Evolutionary conservation across 208 protist species (phyloP), one percentile per base, ranked within the genome.

Genomic region (Balamuthia mandrillaris): DNA sequence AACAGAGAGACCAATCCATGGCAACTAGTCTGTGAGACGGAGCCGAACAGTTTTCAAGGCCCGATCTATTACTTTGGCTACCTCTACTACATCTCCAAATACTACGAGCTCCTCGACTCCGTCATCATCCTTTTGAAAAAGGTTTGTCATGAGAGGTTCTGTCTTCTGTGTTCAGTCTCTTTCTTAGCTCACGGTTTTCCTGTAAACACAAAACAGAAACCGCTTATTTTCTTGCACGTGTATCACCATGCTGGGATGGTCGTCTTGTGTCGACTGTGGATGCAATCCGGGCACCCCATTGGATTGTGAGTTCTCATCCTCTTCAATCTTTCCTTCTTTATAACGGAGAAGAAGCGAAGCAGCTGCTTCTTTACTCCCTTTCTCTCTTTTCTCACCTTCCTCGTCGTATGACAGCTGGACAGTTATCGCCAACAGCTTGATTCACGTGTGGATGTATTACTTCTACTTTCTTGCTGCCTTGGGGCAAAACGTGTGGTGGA

Each of bases 381-480:
- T 78, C 6, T 66, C 18, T 14, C 58, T 45, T 31, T 66, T 14
- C 14, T 66, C 14, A 66, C 58, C 10, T 66, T 18, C 58, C 35
- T 66, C 14, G 42, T 66, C 35, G 35, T 66, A 10, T 31, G 49
- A 56, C 49, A 56, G 74, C 51, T 31, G 39, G 29, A 35, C 51
- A 10, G 74, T 81, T 3, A 74, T 89, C 16, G 35, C 77, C 14
- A 91, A 91, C 52, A 44, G 83, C 3, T 68, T 87, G 41, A 81
- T 91, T 29, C 88, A 91, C 41, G 65, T 85, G 31, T 29, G 87
- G 18, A 91, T 91, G 88, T 91, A 91, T 39, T 88, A 83, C 41
- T 91, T 88, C 63, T 91, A 91, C 39, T 60, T 52, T 44, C 27
- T 77, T 31, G 47, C 39, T 41, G 54, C 79, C 35, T 16, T 81